Conservation (phyloP, 225 moss, liverwort and hornwort species). For the Rhytidiadelphus loreus region DNA sequence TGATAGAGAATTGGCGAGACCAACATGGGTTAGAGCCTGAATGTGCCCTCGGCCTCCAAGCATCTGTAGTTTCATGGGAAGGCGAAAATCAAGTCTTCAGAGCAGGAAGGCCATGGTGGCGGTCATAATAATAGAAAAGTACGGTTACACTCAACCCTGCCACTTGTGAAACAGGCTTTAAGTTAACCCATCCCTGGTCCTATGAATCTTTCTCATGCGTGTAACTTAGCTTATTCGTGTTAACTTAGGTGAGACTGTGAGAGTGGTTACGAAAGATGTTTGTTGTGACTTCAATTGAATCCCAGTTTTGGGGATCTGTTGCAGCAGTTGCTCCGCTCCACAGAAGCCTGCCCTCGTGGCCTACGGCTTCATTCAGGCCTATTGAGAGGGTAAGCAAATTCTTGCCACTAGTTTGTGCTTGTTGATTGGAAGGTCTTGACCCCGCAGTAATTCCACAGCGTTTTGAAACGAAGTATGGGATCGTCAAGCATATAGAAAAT, state of each 20-base stretch:
- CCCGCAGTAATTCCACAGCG: too few relatives aligned
- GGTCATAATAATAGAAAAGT: not conserved
- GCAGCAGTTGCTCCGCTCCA: not conserved
- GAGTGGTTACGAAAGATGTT: not conserved
- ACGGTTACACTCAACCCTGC: not conserved
- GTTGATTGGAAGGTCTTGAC: not conserved
- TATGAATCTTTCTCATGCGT: not conserved
- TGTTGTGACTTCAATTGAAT: not conserved
- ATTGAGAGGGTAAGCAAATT: not conserved
- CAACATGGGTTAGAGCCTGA: slow-evolving; percentile 50
- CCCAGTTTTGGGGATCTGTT: not conserved
- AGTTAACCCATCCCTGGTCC: not conserved
- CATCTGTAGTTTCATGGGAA: slow-evolving; percentile 53
- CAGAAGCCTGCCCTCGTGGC: not conserved
- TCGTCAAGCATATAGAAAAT: not conserved
- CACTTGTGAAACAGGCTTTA: not conserved
- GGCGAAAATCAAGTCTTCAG: slow-evolving; percentile 27
- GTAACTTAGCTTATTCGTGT: not conserved
- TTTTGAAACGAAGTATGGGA: not conserved
- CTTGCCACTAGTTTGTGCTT: not conserved
- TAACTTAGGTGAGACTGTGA: too few relatives aligned
- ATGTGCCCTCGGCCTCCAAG: slow-evolving; percentile 56
- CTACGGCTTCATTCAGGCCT: not conserved
- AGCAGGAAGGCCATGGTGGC: slow-evolving; percentile 60
- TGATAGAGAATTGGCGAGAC: slow-evolving; percentile 25